Percentiles rank a stretch among this genome's conserved stretches.
Evolutionary conservation across 2,329 filamentous ascomycete species (phyloP).

Genomic region (Diplocarpon mali): DNA sequence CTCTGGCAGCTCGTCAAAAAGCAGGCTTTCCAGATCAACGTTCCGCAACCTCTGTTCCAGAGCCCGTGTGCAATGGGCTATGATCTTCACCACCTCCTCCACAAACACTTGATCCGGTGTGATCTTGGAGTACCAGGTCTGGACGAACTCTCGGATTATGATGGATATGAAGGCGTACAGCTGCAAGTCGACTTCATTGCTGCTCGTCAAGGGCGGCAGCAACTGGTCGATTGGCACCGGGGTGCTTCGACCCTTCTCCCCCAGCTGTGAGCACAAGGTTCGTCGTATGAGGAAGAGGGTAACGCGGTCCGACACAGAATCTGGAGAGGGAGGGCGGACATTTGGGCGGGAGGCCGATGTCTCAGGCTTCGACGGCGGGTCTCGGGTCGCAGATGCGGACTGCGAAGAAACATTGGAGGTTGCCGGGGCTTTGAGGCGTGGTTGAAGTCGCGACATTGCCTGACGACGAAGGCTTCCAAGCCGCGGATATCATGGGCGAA

Average conservation of each 20-base stretch:
- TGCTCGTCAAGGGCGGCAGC: slow-evolving; percentile 83
- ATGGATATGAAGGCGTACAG: slow-evolving; percentile 88
- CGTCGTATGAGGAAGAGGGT: slow-evolving; percentile 73
- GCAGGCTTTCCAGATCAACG: slow-evolving; percentile 69
- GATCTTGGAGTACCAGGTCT: slow-evolving; percentile 87
- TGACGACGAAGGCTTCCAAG: not conserved
- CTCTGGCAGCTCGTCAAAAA: slow-evolving; percentile 80
- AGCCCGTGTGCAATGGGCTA: slow-evolving; percentile 82
- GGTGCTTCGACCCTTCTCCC: slow-evolving; percentile 42
- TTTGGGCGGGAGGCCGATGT: slow-evolving; percentile 18
- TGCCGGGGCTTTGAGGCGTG: slow-evolving; percentile 13
- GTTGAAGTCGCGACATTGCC: slow-evolving; percentile 16
- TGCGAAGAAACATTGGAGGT: slow-evolving; percentile 15
- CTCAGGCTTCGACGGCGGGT: slow-evolving; percentile 9
- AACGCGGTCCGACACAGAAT: slow-evolving; percentile 63
- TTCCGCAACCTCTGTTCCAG: slow-evolving; percentile 76
- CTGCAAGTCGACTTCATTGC: slow-evolving; percentile 86
- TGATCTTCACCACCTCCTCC: slow-evolving; percentile 76
- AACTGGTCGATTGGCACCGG: slow-evolving; percentile 64
- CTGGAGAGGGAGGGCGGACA: slow-evolving; percentile 29
- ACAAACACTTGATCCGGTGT: slow-evolving; percentile 84
- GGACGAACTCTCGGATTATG: slow-evolving; percentile 79
- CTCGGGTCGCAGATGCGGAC: slow-evolving; percentile 12
- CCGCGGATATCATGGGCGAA: not conserved
- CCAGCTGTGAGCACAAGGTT: slow-evolving; percentile 64